A percentile compares a stretch with the other conserved stretches of the same genome.
phyloP scores from a whole-genome alignment of 306 rosid genomes.

The Prunus campanulata region DNA sequence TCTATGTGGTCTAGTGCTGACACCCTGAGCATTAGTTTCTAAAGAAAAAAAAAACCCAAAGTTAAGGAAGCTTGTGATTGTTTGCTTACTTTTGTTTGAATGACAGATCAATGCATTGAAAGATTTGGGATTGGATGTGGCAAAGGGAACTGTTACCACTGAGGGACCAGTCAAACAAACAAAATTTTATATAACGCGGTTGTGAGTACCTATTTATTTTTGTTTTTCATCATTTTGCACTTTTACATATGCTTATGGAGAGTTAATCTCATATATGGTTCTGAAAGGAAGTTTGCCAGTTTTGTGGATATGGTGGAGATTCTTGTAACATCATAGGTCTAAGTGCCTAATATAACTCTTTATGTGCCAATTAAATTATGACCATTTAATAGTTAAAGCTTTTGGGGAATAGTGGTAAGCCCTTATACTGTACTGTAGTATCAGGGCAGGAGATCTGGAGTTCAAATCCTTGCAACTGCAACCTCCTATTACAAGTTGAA shows the following conservation, averaged over 20 bases:
- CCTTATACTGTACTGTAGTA: neutral
- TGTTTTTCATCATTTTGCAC: neutral
- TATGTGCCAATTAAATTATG: neutral
- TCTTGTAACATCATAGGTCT: neutral
- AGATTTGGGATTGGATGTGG: constrained; percentile 86
- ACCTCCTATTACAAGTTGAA: neutral
- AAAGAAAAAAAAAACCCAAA: neutral
- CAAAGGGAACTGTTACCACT: constrained; percentile 83
- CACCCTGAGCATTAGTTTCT: neutral
- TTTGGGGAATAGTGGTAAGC: neutral
- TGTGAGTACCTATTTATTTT: constrained; percentile 45
- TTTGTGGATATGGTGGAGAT: neutral
- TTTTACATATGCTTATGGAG: no score
- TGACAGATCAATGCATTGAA: constrained; percentile 83
- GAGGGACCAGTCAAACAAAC: constrained; percentile 79
- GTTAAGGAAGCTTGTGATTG: constrained; percentile 7
- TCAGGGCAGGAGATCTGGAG: neutral
- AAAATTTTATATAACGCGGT: constrained; percentile 60
- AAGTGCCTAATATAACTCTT: neutral
- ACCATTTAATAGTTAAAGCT: neutral
- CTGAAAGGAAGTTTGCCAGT: neutral
- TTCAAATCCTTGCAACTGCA: neutral
- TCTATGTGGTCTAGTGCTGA: neutral
- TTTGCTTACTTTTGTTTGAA: constrained; percentile 26
- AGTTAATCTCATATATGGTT: neutral